Evolutionary conservation across 108 stramenopile genomes (phyloP), one percentile per base, ranked within the genome.

Genomic region (Fragilariopsis cylindrus): DNA sequence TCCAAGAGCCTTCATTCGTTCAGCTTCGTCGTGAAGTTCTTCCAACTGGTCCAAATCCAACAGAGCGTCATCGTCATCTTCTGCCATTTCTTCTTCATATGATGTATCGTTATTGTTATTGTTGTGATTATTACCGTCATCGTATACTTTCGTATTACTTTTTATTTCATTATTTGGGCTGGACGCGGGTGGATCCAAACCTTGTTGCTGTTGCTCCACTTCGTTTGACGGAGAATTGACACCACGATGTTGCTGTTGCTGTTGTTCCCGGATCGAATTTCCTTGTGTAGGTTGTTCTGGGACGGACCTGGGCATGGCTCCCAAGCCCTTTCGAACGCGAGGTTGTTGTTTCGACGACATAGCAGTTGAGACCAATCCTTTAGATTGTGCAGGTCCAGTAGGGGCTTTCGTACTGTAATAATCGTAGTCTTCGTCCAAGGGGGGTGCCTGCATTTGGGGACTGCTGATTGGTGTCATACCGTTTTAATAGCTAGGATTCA

Each of bases 1-100:
- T 46, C 94, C 94, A 50, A 92, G 67, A 5, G 88, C 91, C 75
- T 95, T 95, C 94, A 92, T 92, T 18, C 87, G 81, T 70, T 95
- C 94, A 3, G 94, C 94, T 76, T 95, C 94, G 60, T 91, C 76
- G 39, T 92, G 90, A 18, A 91, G 72, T 48, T 91, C 88, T 68
- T 91, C 90, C 55, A 93, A 69, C 66, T 93, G 90, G 41, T 80
- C 92, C 74, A 89, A 69, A 86, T 93, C 92, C 64, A 91, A 72
- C 46, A 91, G 71, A 7, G 88, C 85, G 69, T 93, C 89, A 18
- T 90, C 88, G 3, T 75, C 89, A 45, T 81, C 89, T 3, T 60
- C 67, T 7, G 52, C 30, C 53, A 69, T 69, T 13, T n/a, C 46
- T 42, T 50, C 65, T 4, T 8, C 67, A 19, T n/a, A 48, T 68